Conservation (phyloP, 768 basidiomycete genomes). For the Podaxis rugospora region DNA sequence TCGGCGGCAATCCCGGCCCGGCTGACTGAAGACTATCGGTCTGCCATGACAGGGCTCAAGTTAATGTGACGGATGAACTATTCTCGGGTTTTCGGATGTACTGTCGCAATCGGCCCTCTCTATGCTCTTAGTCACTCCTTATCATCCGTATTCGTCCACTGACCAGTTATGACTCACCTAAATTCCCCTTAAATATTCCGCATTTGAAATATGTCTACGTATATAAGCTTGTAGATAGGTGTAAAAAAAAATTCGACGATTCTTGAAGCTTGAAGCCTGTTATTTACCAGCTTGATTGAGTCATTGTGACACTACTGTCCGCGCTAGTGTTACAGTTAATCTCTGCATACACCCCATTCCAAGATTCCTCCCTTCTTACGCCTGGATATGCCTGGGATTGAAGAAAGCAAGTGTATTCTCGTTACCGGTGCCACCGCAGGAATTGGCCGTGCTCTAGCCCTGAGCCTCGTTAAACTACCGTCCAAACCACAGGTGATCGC, state of each 20-base stretch:
- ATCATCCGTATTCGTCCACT: no score
- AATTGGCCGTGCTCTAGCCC: constrained; percentile 53
- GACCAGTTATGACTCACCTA: no score
- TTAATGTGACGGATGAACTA: not conserved
- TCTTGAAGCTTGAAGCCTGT: no score
- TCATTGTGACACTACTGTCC: no score
- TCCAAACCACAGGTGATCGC: constrained; percentile 47
- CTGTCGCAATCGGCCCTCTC: no score
- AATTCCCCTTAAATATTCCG: no score
- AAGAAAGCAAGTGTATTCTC: constrained; percentile 45
- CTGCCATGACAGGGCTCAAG: not conserved
- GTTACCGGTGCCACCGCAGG: constrained; percentile 57
- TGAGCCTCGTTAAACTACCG: constrained; percentile 41
- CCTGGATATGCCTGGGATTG: constrained; percentile 31
- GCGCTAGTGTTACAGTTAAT: not conserved
- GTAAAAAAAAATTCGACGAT: no score
- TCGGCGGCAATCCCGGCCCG: not conserved
- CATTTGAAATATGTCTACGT: no score
- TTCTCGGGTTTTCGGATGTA: no score
- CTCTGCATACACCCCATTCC: not conserved
- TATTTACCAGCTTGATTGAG: no score
- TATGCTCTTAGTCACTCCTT: no score
- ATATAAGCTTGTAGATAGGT: no score
- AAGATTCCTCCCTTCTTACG: not conserved
- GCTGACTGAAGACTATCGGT: not conserved